phyloP scores from a whole-genome alignment of 768 basidiomycete genomes.

The Leccinum rimulosum region DNA sequence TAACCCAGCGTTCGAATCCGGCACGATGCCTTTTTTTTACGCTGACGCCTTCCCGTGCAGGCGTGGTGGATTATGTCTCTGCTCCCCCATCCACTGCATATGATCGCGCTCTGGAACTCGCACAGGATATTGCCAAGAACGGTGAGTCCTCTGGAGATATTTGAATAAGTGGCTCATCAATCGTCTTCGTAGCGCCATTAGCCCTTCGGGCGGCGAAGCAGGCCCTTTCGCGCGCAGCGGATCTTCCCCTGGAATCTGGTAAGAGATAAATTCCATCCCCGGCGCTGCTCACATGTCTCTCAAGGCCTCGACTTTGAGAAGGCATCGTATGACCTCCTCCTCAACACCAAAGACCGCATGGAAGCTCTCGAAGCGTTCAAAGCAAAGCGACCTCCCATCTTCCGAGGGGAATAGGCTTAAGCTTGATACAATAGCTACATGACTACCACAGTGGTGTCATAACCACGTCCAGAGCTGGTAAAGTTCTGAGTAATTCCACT shows the following conservation, averaged over 20 bases:
- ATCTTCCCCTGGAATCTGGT: constrained; percentile 78
- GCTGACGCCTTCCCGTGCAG: constrained; percentile 36
- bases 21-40: not conserved
- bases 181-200: constrained; percentile 59
- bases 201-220: constrained; percentile 87
- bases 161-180: not conserved
- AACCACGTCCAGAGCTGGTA: constrained; percentile 44
- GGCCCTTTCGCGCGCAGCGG: constrained; percentile 77
- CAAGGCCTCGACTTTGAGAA: constrained; percentile 92
- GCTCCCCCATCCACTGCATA: constrained; percentile 55
- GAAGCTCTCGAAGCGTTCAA: constrained; percentile 88
- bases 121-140: constrained; percentile 60
- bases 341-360: constrained; percentile 69
- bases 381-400: constrained; percentile 76
- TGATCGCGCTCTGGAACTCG: constrained; percentile 70
- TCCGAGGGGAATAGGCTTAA: constrained; percentile 72
- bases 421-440: not conserved
- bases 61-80: constrained; percentile 82
- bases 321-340: constrained; percentile 76
- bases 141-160: constrained; percentile 40
- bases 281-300: not conserved
- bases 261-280: not conserved
- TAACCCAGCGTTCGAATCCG: not conserved
- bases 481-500: constrained; percentile 55
- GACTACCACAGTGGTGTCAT: constrained; percentile 23